Percentiles rank a stretch among this genome's conserved stretches.
These are phyloP conservation scores for Angophora floribunda DNA, from an alignment of 345 rosid genomes.

Conservation along the genomic window DNA sequence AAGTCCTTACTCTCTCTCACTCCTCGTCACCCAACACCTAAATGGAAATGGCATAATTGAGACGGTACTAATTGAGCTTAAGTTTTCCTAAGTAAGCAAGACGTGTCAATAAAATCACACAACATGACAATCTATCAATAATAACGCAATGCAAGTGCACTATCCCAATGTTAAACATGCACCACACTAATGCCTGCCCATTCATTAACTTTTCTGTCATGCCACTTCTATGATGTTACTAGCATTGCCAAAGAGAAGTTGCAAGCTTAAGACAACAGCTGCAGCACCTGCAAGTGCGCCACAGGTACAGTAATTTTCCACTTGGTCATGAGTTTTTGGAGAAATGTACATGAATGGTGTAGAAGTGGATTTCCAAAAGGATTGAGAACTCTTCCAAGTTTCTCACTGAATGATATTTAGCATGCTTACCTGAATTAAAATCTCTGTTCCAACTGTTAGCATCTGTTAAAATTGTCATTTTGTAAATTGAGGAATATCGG, in stretches of 20 bases:
- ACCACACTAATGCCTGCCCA: background rate
- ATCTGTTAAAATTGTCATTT: background rate
- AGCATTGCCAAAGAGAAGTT: slow-evolving; percentile 24
- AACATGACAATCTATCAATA: background rate
- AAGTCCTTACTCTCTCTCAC: background rate
- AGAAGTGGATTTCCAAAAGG: background rate
- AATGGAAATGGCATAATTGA: background rate
- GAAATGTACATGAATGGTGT: background rate
- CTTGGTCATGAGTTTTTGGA: background rate
- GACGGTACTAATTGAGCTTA: background rate
- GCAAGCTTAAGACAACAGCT: slow-evolving; percentile 15
- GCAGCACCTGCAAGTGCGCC: slow-evolving; percentile 13
- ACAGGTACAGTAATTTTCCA: slow-evolving; percentile 3
- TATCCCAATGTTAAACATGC: background rate
- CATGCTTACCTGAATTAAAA: background rate
- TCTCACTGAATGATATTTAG: background rate
- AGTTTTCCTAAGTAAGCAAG: background rate
- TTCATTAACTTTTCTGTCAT: background rate
- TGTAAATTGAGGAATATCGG: background rate
- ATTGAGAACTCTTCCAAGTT: background rate
- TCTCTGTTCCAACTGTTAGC: background rate
- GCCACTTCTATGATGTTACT: background rate
- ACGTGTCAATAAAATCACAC: background rate
- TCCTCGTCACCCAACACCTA: background rate
- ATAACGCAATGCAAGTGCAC: background rate